Evolutionary conservation across 129 eudicot genomes (phyloP), one percentile per base, ranked within the genome.

Genomic region (Scalesia atractyloides): DNA sequence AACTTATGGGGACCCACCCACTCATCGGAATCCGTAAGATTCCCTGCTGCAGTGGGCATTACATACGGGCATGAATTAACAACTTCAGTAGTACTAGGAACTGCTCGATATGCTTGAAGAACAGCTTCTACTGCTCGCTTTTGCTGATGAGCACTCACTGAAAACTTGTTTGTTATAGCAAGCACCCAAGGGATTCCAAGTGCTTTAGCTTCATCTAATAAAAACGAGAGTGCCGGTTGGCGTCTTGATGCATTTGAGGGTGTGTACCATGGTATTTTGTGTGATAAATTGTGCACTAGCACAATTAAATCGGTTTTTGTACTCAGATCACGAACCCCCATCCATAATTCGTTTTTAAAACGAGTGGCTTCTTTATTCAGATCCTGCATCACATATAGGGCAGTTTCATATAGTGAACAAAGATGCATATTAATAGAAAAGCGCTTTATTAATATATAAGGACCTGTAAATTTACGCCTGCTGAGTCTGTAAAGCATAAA

Each of bases 171-270:
- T 12, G 98, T 90, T 74, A 94, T 83, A 9, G 97, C 98, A 44
- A 94, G 93, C 60, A 94, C 90, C 97, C 97, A 94, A 8, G 98
- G 98, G 77, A 94, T 79, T 19, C 96, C 91, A 9, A 94, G 92
- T 50, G 98, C 76, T 83, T 94, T 94, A 10, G 96, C 93, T 77
- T 94, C 98, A 19, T 90, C 91, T 69, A 94, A 75, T 46, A 94
- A 64, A 59, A 94, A 82, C 7, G 96, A 78, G 71, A 93, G 93
- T 2, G 90, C 88, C 1, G 96, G 93, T 67, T 82, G 86, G 68
- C 81, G 85, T 50, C 82, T 79, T 53, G 82, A 71, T 72, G 86
- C 66, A 47, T 81, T 82, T 77, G 97, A 46, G 13, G 65, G 85
- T 20, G 75, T 82, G 73, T 81, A 83, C 48, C 83, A 88, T 39